phyloP scores from a whole-genome alignment of 202 grass and related monocot species.

The Setaria viridis region DNA sequence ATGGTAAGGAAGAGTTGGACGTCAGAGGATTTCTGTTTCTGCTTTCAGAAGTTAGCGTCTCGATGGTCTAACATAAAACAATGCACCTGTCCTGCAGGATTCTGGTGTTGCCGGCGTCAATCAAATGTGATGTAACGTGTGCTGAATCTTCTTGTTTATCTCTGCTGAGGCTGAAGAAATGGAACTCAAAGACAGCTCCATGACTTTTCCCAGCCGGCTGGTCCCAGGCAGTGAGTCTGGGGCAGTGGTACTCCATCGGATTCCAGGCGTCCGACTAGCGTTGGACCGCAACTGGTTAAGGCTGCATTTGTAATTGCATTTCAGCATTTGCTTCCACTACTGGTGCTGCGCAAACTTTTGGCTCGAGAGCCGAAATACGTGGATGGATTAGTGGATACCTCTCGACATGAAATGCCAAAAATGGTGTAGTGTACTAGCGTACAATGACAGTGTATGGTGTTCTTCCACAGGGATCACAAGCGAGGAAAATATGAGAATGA shows the following conservation, averaged over 20 bases:
- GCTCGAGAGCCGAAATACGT: neutral
- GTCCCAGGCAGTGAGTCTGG: neutral
- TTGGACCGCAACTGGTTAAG: neutral
- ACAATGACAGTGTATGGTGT: neutral
- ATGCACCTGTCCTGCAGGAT: no score
- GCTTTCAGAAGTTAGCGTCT: neutral
- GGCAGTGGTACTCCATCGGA: neutral
- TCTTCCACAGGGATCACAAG: neutral
- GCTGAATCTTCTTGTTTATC: neutral
- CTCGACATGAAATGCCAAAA: neutral
- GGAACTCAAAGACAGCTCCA: neutral
- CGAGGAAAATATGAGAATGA: no score
- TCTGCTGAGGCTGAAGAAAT: neutral
- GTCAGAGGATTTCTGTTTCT: neutral
- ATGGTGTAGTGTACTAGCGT: neutral
- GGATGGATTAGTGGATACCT: neutral
- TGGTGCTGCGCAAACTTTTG: neutral
- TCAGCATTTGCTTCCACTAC: neutral
- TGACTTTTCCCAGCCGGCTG: neutral
- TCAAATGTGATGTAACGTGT: neutral
- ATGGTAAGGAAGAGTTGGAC: neutral
- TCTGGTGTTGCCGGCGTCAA: neutral
- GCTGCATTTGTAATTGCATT: no score
- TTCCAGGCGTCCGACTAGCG: neutral
- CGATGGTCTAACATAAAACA: neutral